Evolutionary conservation across 306 rosid genomes (phyloP).

Genomic region (Astragalus membranaceus): DNA sequence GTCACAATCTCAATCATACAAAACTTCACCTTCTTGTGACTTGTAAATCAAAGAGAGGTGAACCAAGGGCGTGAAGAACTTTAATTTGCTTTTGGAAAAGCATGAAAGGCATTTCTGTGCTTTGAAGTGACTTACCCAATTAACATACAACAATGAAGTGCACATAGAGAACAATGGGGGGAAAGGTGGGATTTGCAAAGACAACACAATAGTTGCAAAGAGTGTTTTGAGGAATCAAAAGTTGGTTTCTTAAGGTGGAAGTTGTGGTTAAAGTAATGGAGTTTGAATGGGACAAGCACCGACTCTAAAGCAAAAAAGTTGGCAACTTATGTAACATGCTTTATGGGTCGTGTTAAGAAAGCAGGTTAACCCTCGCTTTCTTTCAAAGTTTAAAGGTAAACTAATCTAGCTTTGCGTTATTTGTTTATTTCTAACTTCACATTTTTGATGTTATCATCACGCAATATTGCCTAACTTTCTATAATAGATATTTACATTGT

Average conservation of each 20-base stretch:
- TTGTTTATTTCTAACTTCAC: neutral
- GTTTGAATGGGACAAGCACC: conserved; percentile 60
- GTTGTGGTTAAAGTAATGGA: conserved; percentile 31
- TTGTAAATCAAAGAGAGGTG: neutral
- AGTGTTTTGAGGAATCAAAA: conserved; percentile 6
- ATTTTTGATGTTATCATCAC: conserved; percentile 12
- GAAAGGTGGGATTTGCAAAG: neutral
- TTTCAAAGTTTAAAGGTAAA: conserved; percentile 11
- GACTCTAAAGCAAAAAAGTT: conserved; percentile 27
- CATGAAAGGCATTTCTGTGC: conserved; percentile 17
- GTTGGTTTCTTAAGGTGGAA: conserved; percentile 38
- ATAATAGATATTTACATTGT: neutral
- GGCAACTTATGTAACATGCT: conserved; percentile 18
- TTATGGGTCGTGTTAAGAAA: conserved; percentile 31
- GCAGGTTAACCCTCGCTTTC: conserved; percentile 34
- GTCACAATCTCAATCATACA: conserved; percentile 24
- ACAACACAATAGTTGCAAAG: neutral
- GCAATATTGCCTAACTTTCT: conserved; percentile 31
- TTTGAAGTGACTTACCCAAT: conserved; percentile 13
- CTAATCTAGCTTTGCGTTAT: conserved; percentile 20
- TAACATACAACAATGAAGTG: neutral
- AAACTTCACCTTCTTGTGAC: neutral
- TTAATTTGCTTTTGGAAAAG: conserved; percentile 37
- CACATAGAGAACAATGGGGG: neutral
- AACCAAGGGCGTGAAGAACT: conserved; percentile 10